Evolutionary conservation across 768 basidiomycete species (phyloP).

Genomic region (Naganishia randhawae): DNA sequence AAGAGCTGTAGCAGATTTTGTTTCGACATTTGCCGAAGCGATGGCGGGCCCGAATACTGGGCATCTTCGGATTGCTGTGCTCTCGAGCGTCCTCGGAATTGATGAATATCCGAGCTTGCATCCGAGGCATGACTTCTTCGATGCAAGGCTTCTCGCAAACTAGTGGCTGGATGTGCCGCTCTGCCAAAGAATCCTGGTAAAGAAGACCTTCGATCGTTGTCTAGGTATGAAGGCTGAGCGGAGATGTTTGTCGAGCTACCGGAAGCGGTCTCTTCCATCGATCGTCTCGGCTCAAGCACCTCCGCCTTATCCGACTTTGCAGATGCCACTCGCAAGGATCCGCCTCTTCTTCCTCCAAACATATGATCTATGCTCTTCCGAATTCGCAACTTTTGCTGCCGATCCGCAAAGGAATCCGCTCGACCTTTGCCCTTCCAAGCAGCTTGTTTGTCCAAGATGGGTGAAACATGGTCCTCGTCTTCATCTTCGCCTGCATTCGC

Average conservation of each 20-base stretch:
- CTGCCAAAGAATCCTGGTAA: conserved; percentile 54
- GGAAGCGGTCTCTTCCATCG: not conserved
- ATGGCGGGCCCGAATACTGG: not conserved
- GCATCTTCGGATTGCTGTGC: not conserved
- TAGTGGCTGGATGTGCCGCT: conserved; percentile 49
- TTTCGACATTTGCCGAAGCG: conserved; percentile 22
- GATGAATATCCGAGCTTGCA: conserved; percentile 12
- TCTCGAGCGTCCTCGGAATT: conserved; percentile 32
- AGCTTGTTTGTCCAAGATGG: conserved; percentile 2
- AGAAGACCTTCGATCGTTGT: conserved; percentile 46
- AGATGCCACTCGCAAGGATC: conserved; percentile 8
- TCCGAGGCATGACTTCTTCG: conserved; percentile 25
- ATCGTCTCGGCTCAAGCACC: not conserved
- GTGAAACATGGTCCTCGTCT: conserved; percentile 10
- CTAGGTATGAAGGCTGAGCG: not conserved
- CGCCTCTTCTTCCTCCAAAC: conserved; percentile 14
- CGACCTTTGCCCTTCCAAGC: conserved; percentile 17
- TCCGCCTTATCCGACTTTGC: not conserved
- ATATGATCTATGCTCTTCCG: conserved; percentile 15
- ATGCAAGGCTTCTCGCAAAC: conserved; percentile 40
- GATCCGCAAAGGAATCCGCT: not conserved
- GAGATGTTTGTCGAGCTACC: not conserved
- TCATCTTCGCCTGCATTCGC: not conserved
- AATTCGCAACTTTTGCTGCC: not conserved
- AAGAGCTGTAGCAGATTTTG: conserved; percentile 23